These are phyloP conservation scores for Trametopsis cervina DNA, from an alignment of 768 basidiomycete genomes.

Conservation along the genomic window DNA sequence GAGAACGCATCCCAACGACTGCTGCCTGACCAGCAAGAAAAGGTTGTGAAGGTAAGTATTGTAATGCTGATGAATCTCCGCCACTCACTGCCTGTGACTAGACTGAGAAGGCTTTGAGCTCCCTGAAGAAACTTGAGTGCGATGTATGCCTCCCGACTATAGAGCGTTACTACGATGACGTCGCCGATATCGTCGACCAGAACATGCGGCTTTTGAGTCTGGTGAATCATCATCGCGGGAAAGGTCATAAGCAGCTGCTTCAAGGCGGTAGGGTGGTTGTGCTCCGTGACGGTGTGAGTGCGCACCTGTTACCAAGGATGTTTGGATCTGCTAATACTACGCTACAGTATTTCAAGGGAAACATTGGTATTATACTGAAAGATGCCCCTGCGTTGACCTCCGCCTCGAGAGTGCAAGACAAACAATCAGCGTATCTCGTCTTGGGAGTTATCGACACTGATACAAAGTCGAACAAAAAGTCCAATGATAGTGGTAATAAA, in stretches of 20 bases:
- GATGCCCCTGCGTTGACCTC: conserved; percentile 40
- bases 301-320: too few species aligned
- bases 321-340: background rate
- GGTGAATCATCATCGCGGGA: conserved; percentile 47
- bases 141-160: conserved; percentile 68
- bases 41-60: conserved; percentile 66
- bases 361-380: conserved; percentile 67
- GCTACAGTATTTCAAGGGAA: conserved; percentile 65
- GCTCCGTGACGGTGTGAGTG: conserved; percentile 69
- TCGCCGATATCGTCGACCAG: conserved; percentile 48
- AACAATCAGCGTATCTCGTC: conserved; percentile 54
- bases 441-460: conserved; percentile 63
- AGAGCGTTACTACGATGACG: conserved; percentile 66
- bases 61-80: conserved; percentile 4
- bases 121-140: conserved; percentile 62
- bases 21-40: conserved; percentile 88
- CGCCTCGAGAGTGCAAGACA: conserved; percentile 38
- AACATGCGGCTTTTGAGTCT: conserved; percentile 60
- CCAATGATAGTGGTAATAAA: too few species aligned
- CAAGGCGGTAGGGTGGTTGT: conserved; percentile 74
- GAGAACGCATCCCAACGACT: conserved; percentile 93
- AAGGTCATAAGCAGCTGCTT: conserved; percentile 54
- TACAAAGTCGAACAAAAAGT: conserved; percentile 47
- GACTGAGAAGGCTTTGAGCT: conserved; percentile 65
- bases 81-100: conserved; percentile 26